A percentile compares a stretch with the other conserved stretches of the same genome.
phyloP scores from a whole-genome alignment of 805 yeast genomes.

The Candida morakotiae region DNA sequence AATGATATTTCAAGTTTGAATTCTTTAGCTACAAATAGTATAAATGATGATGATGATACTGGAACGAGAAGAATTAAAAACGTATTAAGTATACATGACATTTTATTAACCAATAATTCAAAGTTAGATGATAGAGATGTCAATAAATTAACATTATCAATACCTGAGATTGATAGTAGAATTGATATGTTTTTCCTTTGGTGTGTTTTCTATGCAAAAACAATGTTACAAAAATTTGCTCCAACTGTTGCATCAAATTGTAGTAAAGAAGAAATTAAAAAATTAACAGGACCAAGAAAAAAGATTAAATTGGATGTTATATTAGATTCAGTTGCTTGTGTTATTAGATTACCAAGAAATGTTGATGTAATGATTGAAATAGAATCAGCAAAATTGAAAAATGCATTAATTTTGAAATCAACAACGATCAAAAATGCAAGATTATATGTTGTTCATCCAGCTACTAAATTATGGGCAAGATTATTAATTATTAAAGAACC shows the following conservation, averaged over 20 bases:
- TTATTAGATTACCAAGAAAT: conserved; percentile 41
- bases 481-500: conserved; percentile 29
- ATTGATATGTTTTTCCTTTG: conserved; percentile 38
- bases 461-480: conserved; percentile 38
- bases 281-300: conserved; percentile 14
- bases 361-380: conserved; percentile 47
- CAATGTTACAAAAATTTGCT: conserved; percentile 27
- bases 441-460: conserved; percentile 49
- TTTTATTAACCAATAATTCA: conserved; percentile 19
- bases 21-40: conserved; percentile 15
- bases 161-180: conserved; percentile 37
- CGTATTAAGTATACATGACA: conserved; percentile 26
- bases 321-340: conserved; percentile 33
- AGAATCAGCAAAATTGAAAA: conserved; percentile 25
- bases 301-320: conserved; percentile 26
- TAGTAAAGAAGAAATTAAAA: conserved; percentile 20
- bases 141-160: conserved; percentile 21
- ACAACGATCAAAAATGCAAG: conserved; percentile 34
- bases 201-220: conserved; percentile 38
- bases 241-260: conserved; percentile 28
- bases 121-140: conserved; percentile 16
- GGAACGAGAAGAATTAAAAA: conserved; percentile 25
- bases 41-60: conserved; percentile 13
- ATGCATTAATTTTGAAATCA: conserved; percentile 23
- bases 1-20: conserved; percentile 34